Evolutionary conservation across 306 rosid species (phyloP).

Genomic region (Gastrolobium villosum): DNA sequence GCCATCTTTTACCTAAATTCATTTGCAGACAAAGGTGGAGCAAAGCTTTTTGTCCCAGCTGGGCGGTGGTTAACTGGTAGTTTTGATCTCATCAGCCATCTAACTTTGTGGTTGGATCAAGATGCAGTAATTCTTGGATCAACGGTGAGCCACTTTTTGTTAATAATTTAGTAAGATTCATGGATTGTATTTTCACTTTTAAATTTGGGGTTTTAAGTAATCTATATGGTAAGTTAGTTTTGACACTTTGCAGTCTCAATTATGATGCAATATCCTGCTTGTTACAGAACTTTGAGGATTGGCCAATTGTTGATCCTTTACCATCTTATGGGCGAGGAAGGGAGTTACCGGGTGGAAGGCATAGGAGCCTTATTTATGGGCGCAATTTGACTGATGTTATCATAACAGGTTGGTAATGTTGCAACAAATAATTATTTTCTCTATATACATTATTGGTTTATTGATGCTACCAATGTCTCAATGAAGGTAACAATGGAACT

Average conservation of each 20-base stretch:
- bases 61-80: conserved; percentile 92
- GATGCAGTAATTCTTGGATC: conserved; percentile 86
- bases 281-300: conserved; percentile 68
- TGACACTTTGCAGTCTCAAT: conserved; percentile 31
- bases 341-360: conserved; percentile 88
- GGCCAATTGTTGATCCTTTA: conserved; percentile 86
- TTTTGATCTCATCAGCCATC: conserved; percentile 89
- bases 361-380: conserved; percentile 78
- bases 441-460: conserved; percentile 30
- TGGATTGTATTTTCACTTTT: not conserved
- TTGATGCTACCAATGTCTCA: conserved; percentile 46
- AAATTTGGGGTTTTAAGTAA: not conserved
- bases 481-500: conserved; percentile 78
- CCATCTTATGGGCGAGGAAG: conserved; percentile 96
- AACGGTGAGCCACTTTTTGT: conserved; percentile 55
- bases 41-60: conserved; percentile 82
- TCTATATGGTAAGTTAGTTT: conserved; percentile 28
- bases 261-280: conserved; percentile 42
- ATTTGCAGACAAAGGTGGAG: conserved; percentile 84
- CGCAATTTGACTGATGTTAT: conserved; percentile 77
- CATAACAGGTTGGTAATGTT: conserved; percentile 71
- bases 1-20: conserved; percentile 86
- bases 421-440: conserved; percentile 22
- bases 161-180: conserved; percentile 27
- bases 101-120: conserved; percentile 74